These are phyloP conservation scores for Entomortierella parvispora DNA, from an alignment of 192 early-diverging fungal genomes.

Conservation along the genomic window DNA sequence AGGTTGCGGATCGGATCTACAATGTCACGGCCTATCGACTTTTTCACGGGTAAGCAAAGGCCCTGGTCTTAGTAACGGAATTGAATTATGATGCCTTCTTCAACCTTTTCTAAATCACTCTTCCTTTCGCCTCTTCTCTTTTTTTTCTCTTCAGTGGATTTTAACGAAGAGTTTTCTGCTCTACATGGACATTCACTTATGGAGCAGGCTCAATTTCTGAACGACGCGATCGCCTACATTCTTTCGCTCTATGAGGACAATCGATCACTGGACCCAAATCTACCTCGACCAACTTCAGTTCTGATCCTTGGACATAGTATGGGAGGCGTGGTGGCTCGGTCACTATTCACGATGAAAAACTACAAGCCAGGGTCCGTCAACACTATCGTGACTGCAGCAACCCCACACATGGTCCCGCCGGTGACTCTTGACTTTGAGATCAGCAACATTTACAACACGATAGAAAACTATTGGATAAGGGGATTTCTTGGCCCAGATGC, in stretches of 20 bases:
- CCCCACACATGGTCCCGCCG: slow-evolving; percentile 88
- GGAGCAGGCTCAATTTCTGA: slow-evolving; percentile 89
- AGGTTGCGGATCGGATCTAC: slow-evolving; percentile 32
- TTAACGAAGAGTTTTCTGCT: slow-evolving; percentile 93
- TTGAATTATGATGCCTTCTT: neutral
- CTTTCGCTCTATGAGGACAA: slow-evolving; percentile 74
- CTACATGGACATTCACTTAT: slow-evolving; percentile 83
- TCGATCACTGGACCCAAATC: slow-evolving; percentile 41
- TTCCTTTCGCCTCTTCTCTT: neutral
- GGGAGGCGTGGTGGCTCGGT: slow-evolving; percentile 93
- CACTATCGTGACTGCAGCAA: slow-evolving; percentile 88
- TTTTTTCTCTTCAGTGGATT: slow-evolving; percentile 69
- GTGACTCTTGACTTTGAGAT: slow-evolving; percentile 75
- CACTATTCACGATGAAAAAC: slow-evolving; percentile 77
- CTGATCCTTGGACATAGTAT: slow-evolving; percentile 92
- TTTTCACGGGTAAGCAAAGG: slow-evolving; percentile 61
- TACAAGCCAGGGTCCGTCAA: slow-evolving; percentile 76
- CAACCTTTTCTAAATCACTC: neutral
- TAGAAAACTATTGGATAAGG: slow-evolving; percentile 79
- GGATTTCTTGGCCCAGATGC: slow-evolving; percentile 51
- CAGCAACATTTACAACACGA: slow-evolving; percentile 69
- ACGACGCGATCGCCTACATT: slow-evolving; percentile 84
- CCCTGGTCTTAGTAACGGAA: neutral
- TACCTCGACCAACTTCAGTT: slow-evolving; percentile 75
- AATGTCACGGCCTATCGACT: slow-evolving; percentile 60